Percentiles rank a stretch among this genome's conserved stretches.
phyloP scores from a whole-genome alignment of 2,329 filamentous ascomycete species.

The Fusarium sp. region DNA sequence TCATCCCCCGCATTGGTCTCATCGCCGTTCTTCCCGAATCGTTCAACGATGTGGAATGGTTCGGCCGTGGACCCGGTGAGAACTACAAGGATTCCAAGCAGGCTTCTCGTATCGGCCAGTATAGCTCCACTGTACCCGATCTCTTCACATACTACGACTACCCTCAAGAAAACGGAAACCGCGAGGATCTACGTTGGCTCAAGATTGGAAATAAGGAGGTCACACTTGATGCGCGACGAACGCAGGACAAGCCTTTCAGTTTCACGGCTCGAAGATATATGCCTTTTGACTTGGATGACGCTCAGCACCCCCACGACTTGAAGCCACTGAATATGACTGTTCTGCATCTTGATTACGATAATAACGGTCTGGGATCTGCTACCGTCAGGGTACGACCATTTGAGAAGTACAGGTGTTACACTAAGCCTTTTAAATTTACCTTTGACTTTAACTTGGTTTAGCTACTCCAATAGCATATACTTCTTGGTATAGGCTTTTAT shows the following conservation, averaged over 20 bases:
- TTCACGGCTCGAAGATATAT: conserved; percentile 24
- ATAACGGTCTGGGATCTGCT: conserved; percentile 21
- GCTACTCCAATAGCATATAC: not conserved
- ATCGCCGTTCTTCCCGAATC: conserved; percentile 6
- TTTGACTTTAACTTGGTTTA: conserved; percentile 26
- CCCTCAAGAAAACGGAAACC: conserved; percentile 31
- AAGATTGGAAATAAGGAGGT: conserved; percentile 12
- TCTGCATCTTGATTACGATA: conserved; percentile 30
- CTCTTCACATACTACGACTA: conserved; percentile 30
- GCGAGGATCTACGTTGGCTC: conserved; percentile 12
- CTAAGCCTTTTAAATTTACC: conserved; percentile 20
- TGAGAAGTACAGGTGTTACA: conserved; percentile 32
- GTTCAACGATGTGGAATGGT: conserved; percentile 20
- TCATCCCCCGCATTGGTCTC: conserved; percentile 21
- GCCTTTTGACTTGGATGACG: conserved; percentile 29
- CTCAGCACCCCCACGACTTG: conserved; percentile 23
- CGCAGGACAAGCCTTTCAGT: conserved; percentile 6
- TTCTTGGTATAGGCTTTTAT: too few species aligned
- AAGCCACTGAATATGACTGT: conserved; percentile 27
- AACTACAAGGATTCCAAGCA: conserved; percentile 37
- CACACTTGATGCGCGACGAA: conserved; percentile 12
- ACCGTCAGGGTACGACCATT: conserved; percentile 23
- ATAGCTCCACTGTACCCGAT: not conserved
- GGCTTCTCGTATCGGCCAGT: conserved; percentile 4
- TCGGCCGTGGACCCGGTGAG: conserved; percentile 25